These are phyloP conservation scores for Helianthus annuus DNA, from an alignment of 129 eudicot genomes.

Conservation along the genomic window HanXRQr2.0-SUNRISE NC_035444.2:1816001-1816500, in stretches of 20 bases:
- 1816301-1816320: constrained; percentile 69
- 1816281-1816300: constrained; percentile 43
- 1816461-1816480: constrained; percentile 59
- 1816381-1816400: constrained; percentile 44
- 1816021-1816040: too few species aligned
- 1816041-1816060: too few species aligned
- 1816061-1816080: too few species aligned
- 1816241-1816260: not conserved
- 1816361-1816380: constrained; percentile 41
- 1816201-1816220: not conserved
- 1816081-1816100: too few species aligned
- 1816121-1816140: too few species aligned
- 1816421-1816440: constrained; percentile 31
- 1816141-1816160: too few species aligned
- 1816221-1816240: not conserved
- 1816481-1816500: constrained; percentile 40
- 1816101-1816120: too few species aligned
- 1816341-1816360: constrained; percentile 52
- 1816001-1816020: too few species aligned
- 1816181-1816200: too few species aligned
- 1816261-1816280: constrained; percentile 37
- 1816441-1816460: constrained; percentile 67
- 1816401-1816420: constrained; percentile 52
- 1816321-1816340: constrained; percentile 44
- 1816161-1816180: too few species aligned